Evolutionary conservation across 768 basidiomycete species (phyloP), one percentile per base, ranked within the genome.

Genomic region (Lactarius sp.): DNA sequence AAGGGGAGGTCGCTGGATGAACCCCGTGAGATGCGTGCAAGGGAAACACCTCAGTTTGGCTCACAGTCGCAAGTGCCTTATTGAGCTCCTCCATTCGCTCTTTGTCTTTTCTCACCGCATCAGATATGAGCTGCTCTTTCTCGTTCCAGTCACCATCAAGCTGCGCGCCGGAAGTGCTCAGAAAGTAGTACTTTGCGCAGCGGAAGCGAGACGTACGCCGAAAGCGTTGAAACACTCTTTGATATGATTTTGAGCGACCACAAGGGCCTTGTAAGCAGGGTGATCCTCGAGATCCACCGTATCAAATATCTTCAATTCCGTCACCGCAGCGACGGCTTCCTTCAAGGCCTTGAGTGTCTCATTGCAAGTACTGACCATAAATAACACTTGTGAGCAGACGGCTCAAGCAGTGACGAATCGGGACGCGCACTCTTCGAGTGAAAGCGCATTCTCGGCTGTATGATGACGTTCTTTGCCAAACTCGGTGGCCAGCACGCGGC

Each of bases 341-440:
- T 54, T n/a, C 41, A 66, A 54, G 18, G 44, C 56, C 9, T 36
- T 49, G 37, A 54, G 36, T 3, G 65, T 54, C 27, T 41, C 55
- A 39, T 66, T 56, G 46, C 63, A 63, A 12, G 65, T 52, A 7
- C 65, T 66, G 39, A 14, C 44, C 5, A 39, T 10, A 5, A 52
- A 39, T n/a, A 22, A 13, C 31, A 22, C 18, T 13, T 13, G 37
- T 62, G 39, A 58, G 33, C 36, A 33, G 36, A 49, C 7, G 36
- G 13, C 20, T n/a, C 42, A 8, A 53, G 13, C 10, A 9, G 6
- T n/a, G 31, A 33, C 37, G n/a, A 41, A 10, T 27, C 22, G 16
- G 20, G 13, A 37, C 10, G 53, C 65, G 61, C 39, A 66, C 65
- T 59, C 56, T 44, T 66, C 65, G 20, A 66, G 54, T 36, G 20